phyloP scores from a whole-genome alignment of 208 protist species.

The Trypanosoma cruzi region DNA sequence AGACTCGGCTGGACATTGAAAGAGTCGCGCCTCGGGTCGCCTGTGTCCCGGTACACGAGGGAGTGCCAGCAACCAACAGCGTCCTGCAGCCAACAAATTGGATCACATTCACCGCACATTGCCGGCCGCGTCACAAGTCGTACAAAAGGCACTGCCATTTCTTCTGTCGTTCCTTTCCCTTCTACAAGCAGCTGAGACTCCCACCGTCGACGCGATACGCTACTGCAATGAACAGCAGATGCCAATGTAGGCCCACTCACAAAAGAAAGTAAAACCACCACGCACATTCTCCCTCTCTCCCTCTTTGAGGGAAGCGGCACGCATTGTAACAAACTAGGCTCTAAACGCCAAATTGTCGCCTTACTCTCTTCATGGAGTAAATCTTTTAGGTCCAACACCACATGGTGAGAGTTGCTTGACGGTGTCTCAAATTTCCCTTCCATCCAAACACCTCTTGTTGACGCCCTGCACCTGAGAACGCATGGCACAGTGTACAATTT shows the following conservation, averaged over 20 bases:
- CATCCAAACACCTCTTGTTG: background rate
- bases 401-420: background rate
- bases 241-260: conserved; percentile 8
- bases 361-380: background rate
- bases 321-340: conserved; percentile 14
- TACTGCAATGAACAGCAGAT: background rate
- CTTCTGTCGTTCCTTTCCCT: background rate
- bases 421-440: background rate
- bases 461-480: background rate
- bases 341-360: background rate
- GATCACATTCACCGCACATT: background rate
- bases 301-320: background rate
- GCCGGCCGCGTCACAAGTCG: conserved; percentile 5
- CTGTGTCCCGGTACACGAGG: background rate
- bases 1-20: background rate
- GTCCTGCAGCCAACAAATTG: conserved; percentile 19
- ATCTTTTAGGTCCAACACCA: background rate
- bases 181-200: conserved; percentile 4
- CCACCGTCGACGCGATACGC: conserved; percentile 2
- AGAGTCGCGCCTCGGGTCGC: background rate
- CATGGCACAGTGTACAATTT: conserved; percentile 8
- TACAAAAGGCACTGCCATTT: conserved; percentile 12
- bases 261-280: conserved; percentile 21
- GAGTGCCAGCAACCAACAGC: conserved; percentile 6
- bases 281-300: background rate